Evolutionary conservation across 352 stramenopile genomes (phyloP), one percentile per base, ranked within the genome.

Genomic region (Phytophthora boehmeriae): DNA sequence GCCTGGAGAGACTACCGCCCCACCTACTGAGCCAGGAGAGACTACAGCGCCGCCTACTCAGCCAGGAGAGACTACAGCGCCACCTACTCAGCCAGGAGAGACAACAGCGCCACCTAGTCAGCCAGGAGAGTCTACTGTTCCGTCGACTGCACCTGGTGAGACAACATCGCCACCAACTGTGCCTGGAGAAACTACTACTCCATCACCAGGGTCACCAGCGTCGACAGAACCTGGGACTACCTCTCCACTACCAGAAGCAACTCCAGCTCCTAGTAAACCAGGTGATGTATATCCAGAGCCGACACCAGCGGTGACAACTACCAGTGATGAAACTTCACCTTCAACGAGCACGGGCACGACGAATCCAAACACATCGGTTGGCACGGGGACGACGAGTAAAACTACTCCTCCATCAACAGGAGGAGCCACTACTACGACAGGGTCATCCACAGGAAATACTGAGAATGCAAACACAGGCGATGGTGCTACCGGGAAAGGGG

Each of bases 301-400:
- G 8, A 66, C 57, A 20, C 47, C 47, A 6, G 27, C 56, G 2
- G 42, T 45, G 6, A 68, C 59, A 16, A 57, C 3, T n/a, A 39
- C 34, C 34, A 9, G 4, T n/a, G 34, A 9, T 36, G 34, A 9
- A 11, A 39, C 34, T 4, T 4, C 14, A 22, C n/a, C 39, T 11
- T 22, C 39, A 6, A 22, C 39, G 19, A 46, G 2, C 25, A 27
- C 16, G 19, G n/a, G 39, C n/a, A 46, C 5, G 39, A 46, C 39
- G 20, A 27, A 46, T 13, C 39, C 39, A 27, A 27, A 16, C 11
- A 17, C 39, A 13, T 46, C 39, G 3, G 25, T 9, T 17, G 39
- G 20, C 10, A 46, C 39, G 11, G 39, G 20, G 39, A 46, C 39
- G 19, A 27, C 39, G 13, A 46, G 20, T 17, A 23, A 10, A 3